Conservation (phyloP, 1,139 yeast species). For the Taphrina pruni region DNA sequence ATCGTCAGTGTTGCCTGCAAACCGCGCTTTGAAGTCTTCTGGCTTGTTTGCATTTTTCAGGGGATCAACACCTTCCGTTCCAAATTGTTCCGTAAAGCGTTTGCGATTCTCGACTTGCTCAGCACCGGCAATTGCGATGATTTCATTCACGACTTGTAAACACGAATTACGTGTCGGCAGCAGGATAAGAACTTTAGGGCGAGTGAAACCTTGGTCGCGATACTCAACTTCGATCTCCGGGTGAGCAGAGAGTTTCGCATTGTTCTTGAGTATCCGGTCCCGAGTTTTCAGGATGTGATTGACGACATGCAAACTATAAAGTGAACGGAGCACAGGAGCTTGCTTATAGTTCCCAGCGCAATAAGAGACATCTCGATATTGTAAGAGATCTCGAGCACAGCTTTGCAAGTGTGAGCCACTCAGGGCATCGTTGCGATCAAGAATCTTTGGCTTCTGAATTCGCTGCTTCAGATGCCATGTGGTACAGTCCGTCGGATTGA, state of each 20-base stretch:
- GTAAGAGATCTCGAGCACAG: constrained; percentile 64
- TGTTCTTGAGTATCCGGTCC: constrained; percentile 78
- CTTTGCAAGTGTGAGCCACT: constrained; percentile 55
- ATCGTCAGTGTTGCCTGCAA: constrained; percentile 90
- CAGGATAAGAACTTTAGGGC: constrained; percentile 84
- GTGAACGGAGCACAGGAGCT: constrained; percentile 59
- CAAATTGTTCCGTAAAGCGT: constrained; percentile 74
- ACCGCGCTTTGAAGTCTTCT: constrained; percentile 76
- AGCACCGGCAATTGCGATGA: constrained; percentile 68
- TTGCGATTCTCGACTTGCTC: constrained; percentile 77
- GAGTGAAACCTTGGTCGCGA: constrained; percentile 92
- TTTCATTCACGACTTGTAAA: constrained; percentile 66
- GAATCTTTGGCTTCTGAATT: constrained; percentile 20
- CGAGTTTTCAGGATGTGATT: constrained; percentile 81
- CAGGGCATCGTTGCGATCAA: constrained; percentile 48
- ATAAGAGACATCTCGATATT: constrained; percentile 72
- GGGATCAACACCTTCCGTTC: constrained; percentile 52
- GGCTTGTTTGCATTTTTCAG: constrained; percentile 63
- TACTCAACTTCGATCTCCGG: constrained; percentile 58
- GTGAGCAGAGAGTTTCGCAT: constrained; percentile 59
- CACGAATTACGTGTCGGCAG: constrained; percentile 86
- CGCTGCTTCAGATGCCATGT: constrained; percentile 44
- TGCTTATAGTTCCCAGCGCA: constrained; percentile 61
- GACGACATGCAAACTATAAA: constrained; percentile 72
- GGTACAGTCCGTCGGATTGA: background rate